Percentiles rank a stretch among this genome's conserved stretches.
Evolutionary conservation across 139 green algal genomes (phyloP).

Genomic region (Nannochloris sp.): DNA sequence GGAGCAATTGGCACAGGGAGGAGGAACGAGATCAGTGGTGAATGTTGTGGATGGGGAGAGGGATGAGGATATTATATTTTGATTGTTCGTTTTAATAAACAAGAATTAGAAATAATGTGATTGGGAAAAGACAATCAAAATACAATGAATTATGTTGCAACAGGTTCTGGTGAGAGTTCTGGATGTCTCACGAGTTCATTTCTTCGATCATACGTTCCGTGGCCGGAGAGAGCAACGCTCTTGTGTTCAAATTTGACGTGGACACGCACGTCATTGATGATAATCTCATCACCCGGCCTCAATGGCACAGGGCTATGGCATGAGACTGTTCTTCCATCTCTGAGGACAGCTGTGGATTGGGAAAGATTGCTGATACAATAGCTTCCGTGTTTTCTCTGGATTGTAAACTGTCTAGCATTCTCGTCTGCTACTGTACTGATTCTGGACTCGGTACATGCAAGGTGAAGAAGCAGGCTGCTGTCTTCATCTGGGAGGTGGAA

Average conservation of each 20-base stretch:
- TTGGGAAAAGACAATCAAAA: too few relatives aligned
- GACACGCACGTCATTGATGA: slow-evolving; percentile 39
- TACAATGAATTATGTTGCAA: too few relatives aligned
- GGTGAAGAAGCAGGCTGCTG: not conserved
- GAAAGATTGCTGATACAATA: slow-evolving; percentile 34
- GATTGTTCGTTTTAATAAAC: not conserved
- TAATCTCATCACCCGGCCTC: slow-evolving; percentile 45
- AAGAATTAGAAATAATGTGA: not conserved
- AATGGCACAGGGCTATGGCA: not conserved
- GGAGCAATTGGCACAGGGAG: not conserved
- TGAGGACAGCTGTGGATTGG: slow-evolving; percentile 3
- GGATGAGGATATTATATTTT: slow-evolving; percentile 13
- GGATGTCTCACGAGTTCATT: not conserved
- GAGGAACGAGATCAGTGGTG: not conserved
- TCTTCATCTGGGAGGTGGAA: not conserved
- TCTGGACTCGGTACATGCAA: not conserved
- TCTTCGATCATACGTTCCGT: slow-evolving; percentile 8
- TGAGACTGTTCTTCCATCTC: not conserved
- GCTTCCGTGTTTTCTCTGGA: slow-evolving; percentile 14
- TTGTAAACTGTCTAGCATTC: not conserved
- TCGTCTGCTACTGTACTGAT: not conserved
- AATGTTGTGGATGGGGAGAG: not conserved
- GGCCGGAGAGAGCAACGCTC: slow-evolving; percentile 1
- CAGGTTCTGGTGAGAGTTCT: not conserved
- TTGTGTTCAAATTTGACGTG: slow-evolving; percentile 57